Evolutionary conservation across 257 asterid genomes (phyloP).

Genomic region (Eucommia ulmoides): DNA sequence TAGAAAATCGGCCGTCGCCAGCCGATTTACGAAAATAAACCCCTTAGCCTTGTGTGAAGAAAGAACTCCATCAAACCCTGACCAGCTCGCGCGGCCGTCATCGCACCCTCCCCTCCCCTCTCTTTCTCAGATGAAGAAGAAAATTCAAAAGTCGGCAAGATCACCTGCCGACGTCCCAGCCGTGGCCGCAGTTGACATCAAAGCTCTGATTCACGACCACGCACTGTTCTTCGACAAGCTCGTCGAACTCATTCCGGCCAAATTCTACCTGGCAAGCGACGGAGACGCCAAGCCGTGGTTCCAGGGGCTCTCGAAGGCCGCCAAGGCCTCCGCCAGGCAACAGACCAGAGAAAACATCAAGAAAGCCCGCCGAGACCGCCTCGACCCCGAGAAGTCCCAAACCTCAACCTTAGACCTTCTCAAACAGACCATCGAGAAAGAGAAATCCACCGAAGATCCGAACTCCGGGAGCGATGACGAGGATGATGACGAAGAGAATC

Average conservation of each 20-base stretch:
- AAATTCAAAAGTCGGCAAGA: not conserved
- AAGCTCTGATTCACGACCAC: conserved; percentile 31
- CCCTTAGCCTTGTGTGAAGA: too few species aligned
- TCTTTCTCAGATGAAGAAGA: conserved; percentile 48
- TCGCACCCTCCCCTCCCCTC: too few species aligned
- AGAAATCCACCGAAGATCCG: not conserved
- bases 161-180: not conserved
- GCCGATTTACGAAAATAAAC: too few species aligned
- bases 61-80: too few species aligned
- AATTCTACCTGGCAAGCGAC: conserved; percentile 59
- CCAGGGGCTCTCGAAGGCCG: conserved; percentile 70
- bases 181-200: conserved; percentile 16
- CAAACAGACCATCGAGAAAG: conserved; percentile 21
- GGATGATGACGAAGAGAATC: not conserved
- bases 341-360: conserved; percentile 51
- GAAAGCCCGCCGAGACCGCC: conserved; percentile 69
- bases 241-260: conserved; percentile 59
- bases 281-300: conserved; percentile 61
- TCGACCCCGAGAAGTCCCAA: conserved; percentile 58
- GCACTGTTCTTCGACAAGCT: conserved; percentile 51
- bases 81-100: too few species aligned
- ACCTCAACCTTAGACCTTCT: conserved; percentile 38
- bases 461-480: conserved; percentile 1
- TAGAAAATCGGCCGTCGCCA: too few species aligned
- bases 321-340: conserved; percentile 58